phyloP scores from a whole-genome alignment of 768 basidiomycete genomes.

The Dioszegia hungarica region DNA sequence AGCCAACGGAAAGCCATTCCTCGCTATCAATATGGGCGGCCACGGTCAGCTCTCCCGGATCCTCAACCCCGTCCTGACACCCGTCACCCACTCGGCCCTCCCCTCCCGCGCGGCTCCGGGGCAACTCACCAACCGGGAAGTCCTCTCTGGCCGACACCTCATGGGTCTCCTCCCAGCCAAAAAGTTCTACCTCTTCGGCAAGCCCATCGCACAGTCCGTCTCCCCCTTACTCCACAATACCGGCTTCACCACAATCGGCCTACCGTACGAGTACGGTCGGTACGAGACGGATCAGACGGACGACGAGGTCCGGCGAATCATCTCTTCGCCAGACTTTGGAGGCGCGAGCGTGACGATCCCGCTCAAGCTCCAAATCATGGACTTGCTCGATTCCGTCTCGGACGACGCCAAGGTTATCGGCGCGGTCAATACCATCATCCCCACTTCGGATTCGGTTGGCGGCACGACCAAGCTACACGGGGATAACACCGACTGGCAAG shows the following conservation, averaged over 20 bases:
- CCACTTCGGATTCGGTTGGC: conserved; percentile 51
- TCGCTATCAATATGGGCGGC: conserved; percentile 88
- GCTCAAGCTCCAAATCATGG: conserved; percentile 84
- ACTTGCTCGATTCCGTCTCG: conserved; percentile 71
- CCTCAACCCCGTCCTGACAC: conserved; percentile 77
- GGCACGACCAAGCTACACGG: conserved; percentile 60
- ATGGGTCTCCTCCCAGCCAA: conserved; percentile 71
- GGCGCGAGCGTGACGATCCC: conserved; percentile 97
- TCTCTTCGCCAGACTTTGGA: conserved; percentile 71
- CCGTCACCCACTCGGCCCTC: conserved; percentile 83
- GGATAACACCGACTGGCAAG: conserved; percentile 95
- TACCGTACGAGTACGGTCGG: conserved; percentile 76
- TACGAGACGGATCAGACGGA: conserved; percentile 68
- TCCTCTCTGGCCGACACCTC: conserved; percentile 74
- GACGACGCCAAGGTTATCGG: conserved; percentile 79
- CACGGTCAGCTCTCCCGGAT: conserved; percentile 85
- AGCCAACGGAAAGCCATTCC: conserved; percentile 69
- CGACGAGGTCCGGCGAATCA: conserved; percentile 60
- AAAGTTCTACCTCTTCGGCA: conserved; percentile 81
- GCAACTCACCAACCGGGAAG: conserved; percentile 80
- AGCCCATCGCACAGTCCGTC: conserved; percentile 80
- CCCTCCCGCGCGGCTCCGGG: conserved; percentile 86
- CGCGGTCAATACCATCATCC: conserved; percentile 87
- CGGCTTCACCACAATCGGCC: conserved; percentile 69
- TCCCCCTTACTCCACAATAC: conserved; percentile 92